phyloP scores from a whole-genome alignment of 106 monocot species.

The Platanthera guangdongensis region DNA sequence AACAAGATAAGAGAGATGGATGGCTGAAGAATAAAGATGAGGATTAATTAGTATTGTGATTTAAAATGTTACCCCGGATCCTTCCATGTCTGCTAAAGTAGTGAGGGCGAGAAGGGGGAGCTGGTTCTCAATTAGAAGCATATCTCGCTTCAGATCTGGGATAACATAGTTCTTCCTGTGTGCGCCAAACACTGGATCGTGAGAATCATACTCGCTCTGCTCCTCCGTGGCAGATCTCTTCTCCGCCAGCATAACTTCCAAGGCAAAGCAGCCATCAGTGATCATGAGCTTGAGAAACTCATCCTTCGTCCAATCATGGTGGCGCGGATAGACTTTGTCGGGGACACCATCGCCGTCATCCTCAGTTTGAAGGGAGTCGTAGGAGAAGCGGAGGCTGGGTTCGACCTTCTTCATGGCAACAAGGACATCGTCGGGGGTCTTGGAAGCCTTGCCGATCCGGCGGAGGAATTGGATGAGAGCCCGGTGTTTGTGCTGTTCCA shows the following conservation, averaged over 20 bases:
- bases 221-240: neutral
- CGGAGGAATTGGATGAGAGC: constrained; percentile 2
- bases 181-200: neutral
- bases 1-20: too few species aligned
- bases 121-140: neutral
- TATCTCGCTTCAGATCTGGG: neutral
- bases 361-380: neutral
- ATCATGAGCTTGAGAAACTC: constrained; percentile 10
- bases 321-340: neutral
- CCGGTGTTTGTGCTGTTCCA: neutral
- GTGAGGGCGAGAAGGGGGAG: too few species aligned
- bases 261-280: too few species aligned
- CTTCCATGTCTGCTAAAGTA: too few species aligned
- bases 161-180: neutral
- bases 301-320: neutral
- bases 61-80: too few species aligned
- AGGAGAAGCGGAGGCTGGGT: neutral
- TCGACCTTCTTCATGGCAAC: neutral
- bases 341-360: neutral
- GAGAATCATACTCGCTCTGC: neutral
- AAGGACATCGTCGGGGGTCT: neutral
- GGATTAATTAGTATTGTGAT: too few species aligned
- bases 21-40: too few species aligned
- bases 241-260: neutral
- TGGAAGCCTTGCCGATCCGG: neutral